Conservation (phyloP, 129 eudicot genomes). For the Pseudognaphalium luteoalbum region DNA sequence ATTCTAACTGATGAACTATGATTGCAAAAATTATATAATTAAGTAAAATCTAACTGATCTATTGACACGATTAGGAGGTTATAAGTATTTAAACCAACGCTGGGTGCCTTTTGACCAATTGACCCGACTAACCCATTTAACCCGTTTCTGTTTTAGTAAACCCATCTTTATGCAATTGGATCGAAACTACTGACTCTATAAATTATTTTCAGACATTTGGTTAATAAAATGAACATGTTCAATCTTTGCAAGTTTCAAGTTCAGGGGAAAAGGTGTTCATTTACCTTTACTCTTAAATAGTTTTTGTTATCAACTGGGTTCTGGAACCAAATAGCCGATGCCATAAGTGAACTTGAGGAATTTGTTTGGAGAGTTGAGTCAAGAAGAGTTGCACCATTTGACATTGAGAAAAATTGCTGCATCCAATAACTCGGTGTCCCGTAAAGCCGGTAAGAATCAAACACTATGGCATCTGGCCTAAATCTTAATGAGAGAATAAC, state of each 20-base stretch:
- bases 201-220: slow-evolving; percentile 1
- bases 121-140: not conserved
- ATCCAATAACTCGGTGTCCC: slow-evolving; percentile 99
- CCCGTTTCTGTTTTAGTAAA: no score
- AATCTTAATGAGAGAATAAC: slow-evolving; percentile 42
- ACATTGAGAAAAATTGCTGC: slow-evolving; percentile 70
- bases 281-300: slow-evolving; percentile 78
- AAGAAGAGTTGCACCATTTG: slow-evolving; percentile 87
- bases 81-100: not conserved
- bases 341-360: slow-evolving; percentile 56
- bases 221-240: not conserved
- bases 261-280: slow-evolving; percentile 1
- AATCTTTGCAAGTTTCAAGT: not conserved
- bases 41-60: no score
- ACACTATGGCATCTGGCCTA: slow-evolving; percentile 93
- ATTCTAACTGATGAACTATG: slow-evolving; percentile 4
- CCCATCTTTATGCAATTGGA: not conserved
- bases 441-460: slow-evolving; percentile 58
- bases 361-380: slow-evolving; percentile 50
- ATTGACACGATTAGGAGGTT: slow-evolving; percentile 10
- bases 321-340: slow-evolving; percentile 70
- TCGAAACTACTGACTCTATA: not conserved
- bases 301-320: slow-evolving; percentile 40
- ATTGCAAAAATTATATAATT: not conserved
- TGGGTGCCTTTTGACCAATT: not conserved